These are phyloP conservation scores for Pythium grandisporangium DNA, from an alignment of 352 stramenopile genomes.

Conservation along the genomic window DNA sequence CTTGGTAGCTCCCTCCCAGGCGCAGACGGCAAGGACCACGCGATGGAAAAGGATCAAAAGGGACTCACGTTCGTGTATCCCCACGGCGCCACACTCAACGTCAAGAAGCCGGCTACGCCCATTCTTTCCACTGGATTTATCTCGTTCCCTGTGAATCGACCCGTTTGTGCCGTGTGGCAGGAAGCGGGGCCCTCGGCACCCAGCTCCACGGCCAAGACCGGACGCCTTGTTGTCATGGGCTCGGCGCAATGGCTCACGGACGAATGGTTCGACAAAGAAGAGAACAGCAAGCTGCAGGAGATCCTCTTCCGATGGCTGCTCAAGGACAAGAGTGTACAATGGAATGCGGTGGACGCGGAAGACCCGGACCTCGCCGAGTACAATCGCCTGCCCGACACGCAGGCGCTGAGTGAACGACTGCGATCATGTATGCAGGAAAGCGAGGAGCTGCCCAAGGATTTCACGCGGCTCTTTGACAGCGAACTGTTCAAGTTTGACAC, in stretches of 20 bases:
- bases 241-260: slow-evolving; percentile 92
- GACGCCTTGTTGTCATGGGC: slow-evolving; percentile 84
- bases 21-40: slow-evolving; percentile 37
- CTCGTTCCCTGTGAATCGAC: slow-evolving; percentile 94
- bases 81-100: slow-evolving; percentile 90
- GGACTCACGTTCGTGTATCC: slow-evolving; percentile 93
- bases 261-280: slow-evolving; percentile 94
- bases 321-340: slow-evolving; percentile 65
- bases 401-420: slow-evolving; percentile 87
- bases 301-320: slow-evolving; percentile 92
- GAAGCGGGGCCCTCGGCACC: slow-evolving; percentile 58
- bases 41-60: slow-evolving; percentile 73
- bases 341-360: slow-evolving; percentile 57
- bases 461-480: slow-evolving; percentile 91
- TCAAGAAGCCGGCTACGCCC: slow-evolving; percentile 84
- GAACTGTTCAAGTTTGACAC: slow-evolving; percentile 93
- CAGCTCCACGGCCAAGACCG: slow-evolving; percentile 37
- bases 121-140: slow-evolving; percentile 91
- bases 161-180: slow-evolving; percentile 87
- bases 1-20: too few species aligned
- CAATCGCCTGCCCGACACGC: slow-evolving; percentile 89
- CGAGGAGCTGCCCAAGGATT: slow-evolving; percentile 92
- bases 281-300: slow-evolving; percentile 90
- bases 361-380: slow-evolving; percentile 87
- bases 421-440: slow-evolving; percentile 93